These are phyloP conservation scores for Kokia cookei DNA, from an alignment of 441 rosid species.

Conservation along the genomic window DNA sequence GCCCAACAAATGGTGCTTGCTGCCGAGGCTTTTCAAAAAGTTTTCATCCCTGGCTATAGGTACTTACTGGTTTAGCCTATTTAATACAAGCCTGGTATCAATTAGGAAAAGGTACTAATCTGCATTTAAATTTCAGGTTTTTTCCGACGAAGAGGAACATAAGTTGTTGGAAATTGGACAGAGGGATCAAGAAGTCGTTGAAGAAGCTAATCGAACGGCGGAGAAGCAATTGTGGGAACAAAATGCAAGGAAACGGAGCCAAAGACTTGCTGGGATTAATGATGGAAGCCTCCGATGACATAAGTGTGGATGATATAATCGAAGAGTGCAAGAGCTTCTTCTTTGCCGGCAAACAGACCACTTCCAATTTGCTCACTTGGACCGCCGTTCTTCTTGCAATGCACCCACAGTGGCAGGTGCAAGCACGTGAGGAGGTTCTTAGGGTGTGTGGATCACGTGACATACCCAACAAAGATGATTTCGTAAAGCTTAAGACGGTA, in stretches of 20 bases:
- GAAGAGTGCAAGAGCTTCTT: slow-evolving; percentile 96
- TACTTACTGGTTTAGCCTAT: slow-evolving; percentile 2
- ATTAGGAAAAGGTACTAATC: too few relatives aligned
- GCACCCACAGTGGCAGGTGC: slow-evolving; percentile 98
- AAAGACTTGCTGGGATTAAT: slow-evolving; percentile 81
- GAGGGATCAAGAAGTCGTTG: slow-evolving; percentile 59
- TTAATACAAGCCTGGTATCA: too few relatives aligned
- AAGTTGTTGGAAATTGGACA: slow-evolving; percentile 77
- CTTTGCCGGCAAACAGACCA: slow-evolving; percentile 97
- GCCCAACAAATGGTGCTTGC: slow-evolving; percentile 73
- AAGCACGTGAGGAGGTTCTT: slow-evolving; percentile 95
- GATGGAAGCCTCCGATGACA: slow-evolving; percentile 55
- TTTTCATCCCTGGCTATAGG: slow-evolving; percentile 89
- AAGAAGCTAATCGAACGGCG: slow-evolving; percentile 50
- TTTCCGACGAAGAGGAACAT: slow-evolving; percentile 70
- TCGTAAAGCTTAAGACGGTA: slow-evolving; percentile 91
- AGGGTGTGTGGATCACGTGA: slow-evolving; percentile 94
- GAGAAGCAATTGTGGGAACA: slow-evolving; percentile 13
- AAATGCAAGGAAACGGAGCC: slow-evolving; percentile 12
- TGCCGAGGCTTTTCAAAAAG: slow-evolving; percentile 72
- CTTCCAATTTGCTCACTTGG: slow-evolving; percentile 99
- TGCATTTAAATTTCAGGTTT: slow-evolving; percentile 1
- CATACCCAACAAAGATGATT: slow-evolving; percentile 76
- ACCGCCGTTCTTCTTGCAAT: slow-evolving; percentile 82
- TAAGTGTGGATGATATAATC: slow-evolving; percentile 69